Evolutionary conservation across 768 basidiomycete genomes (phyloP).

Genomic region (Boletus vermiculosoides): DNA sequence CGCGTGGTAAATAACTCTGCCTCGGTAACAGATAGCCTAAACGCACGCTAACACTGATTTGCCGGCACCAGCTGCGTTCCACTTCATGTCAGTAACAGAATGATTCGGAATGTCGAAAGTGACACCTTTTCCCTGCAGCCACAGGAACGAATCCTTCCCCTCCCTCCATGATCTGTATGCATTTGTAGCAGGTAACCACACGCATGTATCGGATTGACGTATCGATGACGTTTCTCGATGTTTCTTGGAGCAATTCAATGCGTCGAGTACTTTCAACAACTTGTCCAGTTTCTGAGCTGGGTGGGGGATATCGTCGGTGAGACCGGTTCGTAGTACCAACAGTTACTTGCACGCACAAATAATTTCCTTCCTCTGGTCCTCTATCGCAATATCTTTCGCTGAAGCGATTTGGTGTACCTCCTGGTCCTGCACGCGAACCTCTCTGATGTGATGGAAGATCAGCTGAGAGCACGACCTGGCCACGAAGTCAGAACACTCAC

Average conservation of each 20-base stretch:
- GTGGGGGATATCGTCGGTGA: neutral
- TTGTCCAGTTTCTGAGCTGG: constrained; percentile 1
- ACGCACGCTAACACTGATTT: constrained; percentile 4
- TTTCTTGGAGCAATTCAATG: neutral
- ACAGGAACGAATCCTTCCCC: constrained; percentile 6
- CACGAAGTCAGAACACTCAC: neutral
- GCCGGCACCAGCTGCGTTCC: neutral
- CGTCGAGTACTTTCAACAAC: neutral
- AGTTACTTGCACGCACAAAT: constrained; percentile 1
- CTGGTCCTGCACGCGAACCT: neutral
- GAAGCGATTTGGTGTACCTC: neutral
- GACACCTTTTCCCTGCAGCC: constrained; percentile 19
- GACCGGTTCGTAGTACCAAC: no score
- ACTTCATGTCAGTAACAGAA: neutral
- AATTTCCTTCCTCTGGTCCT: neutral
- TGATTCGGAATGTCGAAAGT: neutral
- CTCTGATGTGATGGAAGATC: neutral
- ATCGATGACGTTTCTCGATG: neutral
- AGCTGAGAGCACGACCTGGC: neutral
- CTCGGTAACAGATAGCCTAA: no score
- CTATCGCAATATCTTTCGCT: neutral
- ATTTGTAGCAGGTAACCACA: constrained; percentile 6
- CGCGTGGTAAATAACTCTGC: neutral
- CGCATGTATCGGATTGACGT: constrained; percentile 13
- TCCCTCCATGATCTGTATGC: constrained; percentile 7